These are phyloP conservation scores for Globisporangium rhizosaccharum DNA, from an alignment of 352 stramenopile species.

Conservation along the genomic window DNA sequence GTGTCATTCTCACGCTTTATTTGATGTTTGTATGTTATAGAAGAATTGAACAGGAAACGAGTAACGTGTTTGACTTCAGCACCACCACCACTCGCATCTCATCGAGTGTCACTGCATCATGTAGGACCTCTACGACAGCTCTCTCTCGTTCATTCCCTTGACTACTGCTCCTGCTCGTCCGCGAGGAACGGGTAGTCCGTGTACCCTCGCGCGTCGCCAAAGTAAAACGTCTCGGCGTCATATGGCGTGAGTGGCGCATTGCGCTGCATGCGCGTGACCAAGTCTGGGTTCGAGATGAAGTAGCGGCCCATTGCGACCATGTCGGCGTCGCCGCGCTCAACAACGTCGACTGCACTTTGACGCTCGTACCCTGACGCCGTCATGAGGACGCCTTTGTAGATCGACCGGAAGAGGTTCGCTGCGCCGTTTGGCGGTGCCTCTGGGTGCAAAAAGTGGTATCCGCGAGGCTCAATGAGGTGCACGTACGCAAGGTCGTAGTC, in stretches of 20 bases:
- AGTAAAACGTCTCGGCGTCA: constrained; percentile 21
- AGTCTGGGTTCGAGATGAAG: constrained; percentile 48
- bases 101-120: too few relatives aligned
- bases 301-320: constrained; percentile 56
- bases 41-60: too few relatives aligned
- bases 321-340: constrained; percentile 47
- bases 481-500: constrained; percentile 52
- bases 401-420: constrained; percentile 35
- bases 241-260: constrained; percentile 23
- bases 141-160: background rate
- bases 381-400: constrained; percentile 61
- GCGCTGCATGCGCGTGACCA: constrained; percentile 23
- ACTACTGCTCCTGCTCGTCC: background rate
- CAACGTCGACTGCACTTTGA: constrained; percentile 37
- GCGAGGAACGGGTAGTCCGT: constrained; percentile 20
- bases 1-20: too few relatives aligned
- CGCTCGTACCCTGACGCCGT: constrained; percentile 50
- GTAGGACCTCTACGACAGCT: background rate
- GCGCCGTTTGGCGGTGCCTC: constrained; percentile 34
- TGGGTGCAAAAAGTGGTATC: constrained; percentile 32
- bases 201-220: constrained; percentile 17
- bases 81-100: background rate
- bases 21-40: too few relatives aligned
- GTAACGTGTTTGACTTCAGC: too few relatives aligned
- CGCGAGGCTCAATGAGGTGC: constrained; percentile 53